Evolutionary conservation across 257 asterid species (phyloP), one percentile per base, ranked within the genome.

Genomic region (Solanum dulcamara): DNA sequence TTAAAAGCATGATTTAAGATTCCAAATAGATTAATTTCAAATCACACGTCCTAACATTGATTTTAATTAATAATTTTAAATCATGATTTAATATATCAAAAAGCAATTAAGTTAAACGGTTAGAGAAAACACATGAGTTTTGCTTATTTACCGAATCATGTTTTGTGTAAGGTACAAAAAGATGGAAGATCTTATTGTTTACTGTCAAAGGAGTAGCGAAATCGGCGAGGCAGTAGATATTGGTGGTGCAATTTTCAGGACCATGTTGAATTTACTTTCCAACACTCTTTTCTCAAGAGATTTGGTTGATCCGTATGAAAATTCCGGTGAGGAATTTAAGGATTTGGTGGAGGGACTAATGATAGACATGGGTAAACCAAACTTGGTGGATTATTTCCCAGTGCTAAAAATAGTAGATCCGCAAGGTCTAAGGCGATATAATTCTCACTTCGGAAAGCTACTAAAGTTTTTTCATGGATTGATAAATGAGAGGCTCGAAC

Each of bases 261-360:
- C 91, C 7, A 30, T 86, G 22, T 86, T 94, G 85, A 93, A 92
- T 85, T 51, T 91, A 71, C 71, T 94, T 62, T 91, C 97, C 5
- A 86, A 89, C 18, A 86, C 93, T 1, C 85, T 94, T 26, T 90
- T 92, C 51, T 93, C 97, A 6, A 68, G 68, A 90, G 96, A 93
- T 14, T 83, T 94, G 48, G 91, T 91, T 2, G 86, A 82, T 72
- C 89, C 89, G 14, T 64, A 40, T 14, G 87, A 92, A 30, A 93
- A 87, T 72, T 86, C 94, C 5, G 85, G 90, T 26, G 86, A 90
- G 57, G 97, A 94, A 87, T 85, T 92, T 80, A 89, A 88, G 92
- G 93, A 92, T 3, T 35, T 89, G 57, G 86, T 91, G 18, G 68
- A 86, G 89, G 87, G 83, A 1, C 57, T 92, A 67, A 80, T 91